Base-by-base conservation (phyloP, 75 land plant species). In the Cunninghamia lanceolata region DNA sequence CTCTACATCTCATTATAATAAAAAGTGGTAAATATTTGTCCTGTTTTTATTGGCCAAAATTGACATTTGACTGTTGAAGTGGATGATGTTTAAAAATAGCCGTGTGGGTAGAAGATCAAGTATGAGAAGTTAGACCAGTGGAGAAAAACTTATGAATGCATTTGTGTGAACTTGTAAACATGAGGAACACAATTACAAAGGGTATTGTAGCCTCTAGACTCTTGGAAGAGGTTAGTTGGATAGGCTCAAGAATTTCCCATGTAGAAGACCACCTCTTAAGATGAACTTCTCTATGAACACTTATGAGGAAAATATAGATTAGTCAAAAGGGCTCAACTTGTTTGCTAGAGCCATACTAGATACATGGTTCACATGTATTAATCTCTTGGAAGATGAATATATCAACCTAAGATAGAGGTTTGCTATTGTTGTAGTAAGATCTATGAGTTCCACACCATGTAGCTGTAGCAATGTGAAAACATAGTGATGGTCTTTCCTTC, bases 341-440 rank as follows among this genome's bases (percentile, higher is more conserved):
- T 92, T 90, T 84, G 94, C 90, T 47, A 40, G 77, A 82, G 73
- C 71, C 82, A 85, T 96, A 38, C 86, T 96, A 21, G 93, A 91
- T 85, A 46, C 92, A 77, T 96, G 98, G 98, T 91, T 88, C 88
- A 90, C 86, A 40, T 91, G 94, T 74, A 88, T 98, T 46, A 91
- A 92, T 84, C 90, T 98, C 34, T 82, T 98, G 84, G 99, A 98
- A 83, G 99, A 98, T 85, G 99, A 98, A 87, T 96, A 98, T 88
- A 83, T 89, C 16, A 92, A 63, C 36, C 86, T 98, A 7, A 89
- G 99, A 43, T 91, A 93, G 81, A 91, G 80, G 38, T 94, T 98
- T 88, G 94, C 96, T 1, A 50, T 86, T 78, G 89, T 89, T 46
- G 85, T 96, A 30, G 93, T 93, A 75, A 86, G 89, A 47, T 92